Base-by-base conservation (phyloP, 352 stramenopile genomes). In the Phytopythium vexans region DNA sequence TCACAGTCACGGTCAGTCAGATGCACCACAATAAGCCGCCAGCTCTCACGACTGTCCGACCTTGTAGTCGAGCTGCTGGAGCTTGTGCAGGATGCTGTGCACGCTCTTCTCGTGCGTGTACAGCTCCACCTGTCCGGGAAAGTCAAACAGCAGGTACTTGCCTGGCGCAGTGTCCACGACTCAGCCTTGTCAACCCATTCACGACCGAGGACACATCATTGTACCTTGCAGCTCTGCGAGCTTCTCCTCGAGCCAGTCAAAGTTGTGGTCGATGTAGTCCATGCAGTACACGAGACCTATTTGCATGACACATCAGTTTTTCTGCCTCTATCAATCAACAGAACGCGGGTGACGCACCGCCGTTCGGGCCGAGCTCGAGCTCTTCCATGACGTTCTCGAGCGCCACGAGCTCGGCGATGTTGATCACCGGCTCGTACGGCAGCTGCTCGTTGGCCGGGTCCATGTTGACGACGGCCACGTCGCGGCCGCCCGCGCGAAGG, bases 71-170 rank as follows among this genome's bases (percentile, higher is more conserved):
- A 95, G 86, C 51, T 94, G 94, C 62, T 97, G 77, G 52, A 99
- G 81, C 55, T 97, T 87, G 59, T 98, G 86, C 21, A 99, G 80
- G 52, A 99, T 92, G 57, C 89, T 95, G 54, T 92, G 88, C 72
- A 99, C 95, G 50, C 97, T 94, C n/a, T 91, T 83, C 53, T 99
- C 88, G 67, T 99, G 96, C n/a, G 96, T 99, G 70, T 98, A 99
- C 45, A 99, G 80, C 76, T 99, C 97, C 43, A 99, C 90, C 80
- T 99, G 97, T 0, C 97, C 97, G 2, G 97, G 97, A 81, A 98
- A 99, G 82, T 99, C 97, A 39, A 99, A 96, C 12, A 99, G 74
- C 8, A 99, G 67, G 78, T 99, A 99, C 53, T 98, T 96, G 66
- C 96, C 92, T 68, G 89, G 74, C 21, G 21, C 21, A 27, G 21